Percentiles rank a stretch among this genome's conserved stretches.
Conservation (phyloP, 108 stramenopile species). For the Cylindrotheca closterium region DNA sequence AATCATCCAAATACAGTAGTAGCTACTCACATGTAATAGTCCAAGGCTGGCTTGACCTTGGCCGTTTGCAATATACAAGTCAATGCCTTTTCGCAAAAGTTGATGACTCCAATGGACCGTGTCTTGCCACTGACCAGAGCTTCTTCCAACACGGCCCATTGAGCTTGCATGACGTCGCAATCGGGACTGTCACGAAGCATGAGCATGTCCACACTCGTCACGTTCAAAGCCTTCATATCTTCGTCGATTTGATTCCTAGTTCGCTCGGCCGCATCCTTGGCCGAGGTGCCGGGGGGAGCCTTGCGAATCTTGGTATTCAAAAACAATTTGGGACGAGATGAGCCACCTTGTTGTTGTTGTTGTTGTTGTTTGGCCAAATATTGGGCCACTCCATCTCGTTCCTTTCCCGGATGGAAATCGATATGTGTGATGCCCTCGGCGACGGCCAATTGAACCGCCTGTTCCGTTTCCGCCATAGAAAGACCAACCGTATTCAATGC, state of each 20-base stretch:
- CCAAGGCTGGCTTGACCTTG: constrained; percentile 40
- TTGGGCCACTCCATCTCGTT: constrained; percentile 50
- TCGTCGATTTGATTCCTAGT: constrained; percentile 43
- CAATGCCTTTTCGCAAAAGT: constrained; percentile 44
- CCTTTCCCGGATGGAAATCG: constrained; percentile 63
- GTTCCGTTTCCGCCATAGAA: constrained; percentile 35
- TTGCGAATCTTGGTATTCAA: constrained; percentile 65
- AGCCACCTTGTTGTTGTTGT: neutral
- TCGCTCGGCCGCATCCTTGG: constrained; percentile 36
- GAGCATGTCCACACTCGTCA: constrained; percentile 47
- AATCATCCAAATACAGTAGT: too few species aligned
- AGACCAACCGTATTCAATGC: constrained; percentile 58
- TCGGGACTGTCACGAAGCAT: constrained; percentile 58
- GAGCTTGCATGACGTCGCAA: constrained; percentile 44
- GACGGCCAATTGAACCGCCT: constrained; percentile 27
- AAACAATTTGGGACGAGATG: constrained; percentile 28
- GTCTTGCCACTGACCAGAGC: constrained; percentile 35
- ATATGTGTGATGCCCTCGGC: constrained; percentile 42
- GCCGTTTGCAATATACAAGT: constrained; percentile 39
- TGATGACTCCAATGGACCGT: constrained; percentile 49
- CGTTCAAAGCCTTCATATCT: constrained; percentile 37
- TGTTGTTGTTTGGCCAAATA: constrained; percentile 12
- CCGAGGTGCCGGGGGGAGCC: constrained; percentile 44
- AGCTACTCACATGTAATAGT: constrained; percentile 39
- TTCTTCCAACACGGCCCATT: constrained; percentile 56